Conservation (phyloP, 805 yeast genomes). For the Wickerhamomyces tratensis region DNA sequence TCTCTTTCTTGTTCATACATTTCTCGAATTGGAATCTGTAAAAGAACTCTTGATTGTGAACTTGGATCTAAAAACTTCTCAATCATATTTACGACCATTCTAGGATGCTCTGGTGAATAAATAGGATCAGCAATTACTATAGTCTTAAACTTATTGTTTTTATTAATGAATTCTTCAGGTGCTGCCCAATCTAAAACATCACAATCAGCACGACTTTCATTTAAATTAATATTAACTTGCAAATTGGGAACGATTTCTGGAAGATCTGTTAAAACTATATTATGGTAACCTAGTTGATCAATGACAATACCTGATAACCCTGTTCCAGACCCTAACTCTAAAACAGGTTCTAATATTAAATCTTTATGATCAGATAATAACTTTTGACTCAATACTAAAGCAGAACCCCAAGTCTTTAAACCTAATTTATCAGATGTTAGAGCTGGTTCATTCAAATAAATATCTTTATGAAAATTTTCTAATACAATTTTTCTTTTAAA, state of each 20-base stretch:
- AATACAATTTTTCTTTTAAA: conserved; percentile 50
- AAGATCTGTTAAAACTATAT: conserved; percentile 55
- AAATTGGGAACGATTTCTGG: conserved; percentile 70
- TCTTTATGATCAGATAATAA: conserved; percentile 28
- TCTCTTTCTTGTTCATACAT: conserved; percentile 59
- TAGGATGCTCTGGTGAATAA: conserved; percentile 76
- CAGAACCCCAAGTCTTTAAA: conserved; percentile 93
- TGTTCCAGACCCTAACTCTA: conserved; percentile 94
- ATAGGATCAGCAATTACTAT: conserved; percentile 82
- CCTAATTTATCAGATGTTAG: conserved; percentile 84
- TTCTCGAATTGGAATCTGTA: conserved; percentile 71
- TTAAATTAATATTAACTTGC: conserved; percentile 44
- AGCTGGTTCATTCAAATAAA: conserved; percentile 65
- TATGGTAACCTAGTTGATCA: conserved; percentile 35
- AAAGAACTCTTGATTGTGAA: conserved; percentile 35
- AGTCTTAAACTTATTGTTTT: conserved; percentile 36
- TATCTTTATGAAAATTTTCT: conserved; percentile 21
- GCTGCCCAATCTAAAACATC: conserved; percentile 71
- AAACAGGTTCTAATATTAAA: conserved; percentile 19
- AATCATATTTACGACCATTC: conserved; percentile 57
- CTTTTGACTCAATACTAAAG: conserved; percentile 53
- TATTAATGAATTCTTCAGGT: conserved; percentile 34
- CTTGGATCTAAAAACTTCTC: conserved; percentile 28
- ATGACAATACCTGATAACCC: conserved; percentile 80
- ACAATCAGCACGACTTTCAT: conserved; percentile 28